Conservation (phyloP, 164 flowering plant genomes). For the Houttuynia cordata region DNA sequence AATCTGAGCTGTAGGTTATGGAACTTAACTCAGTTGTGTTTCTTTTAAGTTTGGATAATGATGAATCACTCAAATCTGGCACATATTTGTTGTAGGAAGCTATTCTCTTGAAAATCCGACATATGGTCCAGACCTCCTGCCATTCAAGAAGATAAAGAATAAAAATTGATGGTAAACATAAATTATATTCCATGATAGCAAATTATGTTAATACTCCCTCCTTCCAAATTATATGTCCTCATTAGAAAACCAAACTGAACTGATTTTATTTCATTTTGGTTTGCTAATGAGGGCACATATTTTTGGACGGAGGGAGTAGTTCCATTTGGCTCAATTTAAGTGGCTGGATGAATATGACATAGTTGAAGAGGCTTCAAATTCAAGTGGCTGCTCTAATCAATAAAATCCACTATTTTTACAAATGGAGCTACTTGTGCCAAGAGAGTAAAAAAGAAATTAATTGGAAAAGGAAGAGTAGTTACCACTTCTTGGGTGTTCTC, state of each 20-base stretch:
- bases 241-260: too few species aligned
- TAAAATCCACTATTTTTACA: too few species aligned
- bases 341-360: too few species aligned
- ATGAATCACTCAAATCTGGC: slow-evolving; percentile 30
- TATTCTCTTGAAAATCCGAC: slow-evolving; percentile 69
- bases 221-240: too few species aligned
- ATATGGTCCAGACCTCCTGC: slow-evolving; percentile 95
- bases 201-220: too few species aligned
- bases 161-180: not conserved
- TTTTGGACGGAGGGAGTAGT: too few species aligned
- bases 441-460: not conserved
- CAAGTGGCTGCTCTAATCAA: too few species aligned
- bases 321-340: too few species aligned
- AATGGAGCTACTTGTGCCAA: not conserved
- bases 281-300: too few species aligned
- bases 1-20: not conserved
- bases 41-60: slow-evolving; percentile 5
- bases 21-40: slow-evolving; percentile 5
- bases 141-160: not conserved
- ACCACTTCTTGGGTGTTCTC: slow-evolving; percentile 8
- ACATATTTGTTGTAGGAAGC: slow-evolving; percentile 28
- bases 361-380: too few species aligned
- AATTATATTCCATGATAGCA: not conserved
- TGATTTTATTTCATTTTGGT: too few species aligned
- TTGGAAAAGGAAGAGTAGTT: not conserved